Conservation (phyloP, 176 grass and related monocot genomes). For the Leersia perrieri region DNA sequence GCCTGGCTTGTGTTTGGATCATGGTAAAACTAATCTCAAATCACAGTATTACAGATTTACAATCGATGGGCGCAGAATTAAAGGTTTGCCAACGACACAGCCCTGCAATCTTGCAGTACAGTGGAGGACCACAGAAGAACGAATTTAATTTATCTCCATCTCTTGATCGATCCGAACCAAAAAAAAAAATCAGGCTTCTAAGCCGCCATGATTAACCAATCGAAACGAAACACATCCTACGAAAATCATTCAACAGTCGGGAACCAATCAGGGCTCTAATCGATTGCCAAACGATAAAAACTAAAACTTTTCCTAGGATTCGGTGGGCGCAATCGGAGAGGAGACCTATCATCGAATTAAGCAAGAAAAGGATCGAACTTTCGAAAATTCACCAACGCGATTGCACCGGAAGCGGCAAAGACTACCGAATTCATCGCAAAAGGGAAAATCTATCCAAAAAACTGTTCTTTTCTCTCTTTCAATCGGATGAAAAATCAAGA, state of each 20-base stretch:
- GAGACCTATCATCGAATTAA: not conserved
- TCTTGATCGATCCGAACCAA: not conserved
- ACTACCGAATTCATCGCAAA: not conserved
- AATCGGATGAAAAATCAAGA: not conserved
- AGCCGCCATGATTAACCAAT: constrained; percentile 16
- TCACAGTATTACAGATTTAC: not conserved
- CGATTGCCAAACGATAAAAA: not conserved
- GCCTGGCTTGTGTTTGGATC: not conserved
- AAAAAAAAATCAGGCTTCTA: not conserved
- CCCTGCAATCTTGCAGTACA: not conserved
- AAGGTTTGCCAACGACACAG: not conserved
- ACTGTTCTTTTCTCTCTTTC: not conserved
- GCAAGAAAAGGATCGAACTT: not conserved
- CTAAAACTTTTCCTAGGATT: not conserved
- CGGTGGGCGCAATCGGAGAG: not conserved
- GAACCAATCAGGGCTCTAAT: not conserved
- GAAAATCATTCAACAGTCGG: not conserved
- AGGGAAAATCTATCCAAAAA: not conserved
- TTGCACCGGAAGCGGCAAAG: constrained; percentile 1
- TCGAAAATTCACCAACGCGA: not conserved
- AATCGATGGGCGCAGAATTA: not conserved
- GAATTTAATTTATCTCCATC: not conserved
- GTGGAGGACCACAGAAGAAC: not conserved
- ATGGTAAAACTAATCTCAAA: not conserved
- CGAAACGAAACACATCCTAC: not conserved